Conservation (phyloP, 2,329 filamentous ascomycete species). For the Diaporthe citrichinensis region DNA sequence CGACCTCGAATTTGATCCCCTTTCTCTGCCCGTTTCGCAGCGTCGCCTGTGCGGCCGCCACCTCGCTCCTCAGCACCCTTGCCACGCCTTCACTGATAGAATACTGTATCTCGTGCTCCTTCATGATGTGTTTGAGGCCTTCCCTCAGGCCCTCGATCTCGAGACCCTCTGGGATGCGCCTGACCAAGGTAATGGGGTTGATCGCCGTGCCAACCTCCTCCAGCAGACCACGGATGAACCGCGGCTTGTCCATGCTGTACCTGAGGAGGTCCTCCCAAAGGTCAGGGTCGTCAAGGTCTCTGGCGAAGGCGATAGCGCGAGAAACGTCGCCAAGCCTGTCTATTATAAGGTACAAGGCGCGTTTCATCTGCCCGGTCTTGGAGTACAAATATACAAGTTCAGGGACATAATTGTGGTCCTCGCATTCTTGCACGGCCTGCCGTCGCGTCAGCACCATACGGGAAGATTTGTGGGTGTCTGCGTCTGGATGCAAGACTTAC, state of each 20-base stretch:
- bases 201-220: slow-evolving; percentile 96
- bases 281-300: slow-evolving; percentile 91
- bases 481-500: slow-evolving; percentile 49
- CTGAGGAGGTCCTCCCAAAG: slow-evolving; percentile 95
- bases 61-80: slow-evolving; percentile 87
- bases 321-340: slow-evolving; percentile 92
- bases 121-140: slow-evolving; percentile 90
- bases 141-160: slow-evolving; percentile 93
- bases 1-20: slow-evolving; percentile 90
- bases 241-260: slow-evolving; percentile 98
- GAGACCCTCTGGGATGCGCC: slow-evolving; percentile 91
- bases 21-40: slow-evolving; percentile 84
- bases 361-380: slow-evolving; percentile 94
- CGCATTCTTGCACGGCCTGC: slow-evolving; percentile 82
- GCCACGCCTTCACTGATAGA: slow-evolving; percentile 94
- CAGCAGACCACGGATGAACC: slow-evolving; percentile 91
- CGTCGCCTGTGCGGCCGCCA: slow-evolving; percentile 84
- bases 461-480: not conserved
- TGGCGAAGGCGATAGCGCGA: slow-evolving; percentile 94
- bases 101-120: slow-evolving; percentile 95
- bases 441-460: slow-evolving; percentile 39
- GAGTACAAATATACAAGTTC: slow-evolving; percentile 97
- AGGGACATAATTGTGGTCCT: slow-evolving; percentile 83
- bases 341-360: slow-evolving; percentile 92
- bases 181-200: slow-evolving; percentile 90